Conservation (phyloP, 1,284 basidiomycete genomes). For the Trametes sp. region DNA sequence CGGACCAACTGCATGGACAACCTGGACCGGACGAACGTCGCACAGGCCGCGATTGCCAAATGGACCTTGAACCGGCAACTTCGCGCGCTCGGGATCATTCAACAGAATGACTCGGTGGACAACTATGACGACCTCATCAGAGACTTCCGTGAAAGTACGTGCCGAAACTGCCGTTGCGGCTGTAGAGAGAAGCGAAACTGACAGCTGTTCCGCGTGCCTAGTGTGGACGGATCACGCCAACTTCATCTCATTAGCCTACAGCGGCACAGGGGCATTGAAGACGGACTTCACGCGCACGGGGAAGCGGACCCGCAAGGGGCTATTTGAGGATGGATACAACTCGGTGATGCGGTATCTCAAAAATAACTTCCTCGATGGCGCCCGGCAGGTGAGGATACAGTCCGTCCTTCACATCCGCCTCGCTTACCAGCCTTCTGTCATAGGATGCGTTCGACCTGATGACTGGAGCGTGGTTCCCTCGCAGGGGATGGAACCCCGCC, state of each 20-base stretch:
- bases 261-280: slow-evolving; percentile 95
- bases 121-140: slow-evolving; percentile 81
- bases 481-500: slow-evolving; percentile 65
- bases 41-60: slow-evolving; percentile 89
- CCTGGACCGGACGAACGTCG: slow-evolving; percentile 96
- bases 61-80: slow-evolving; percentile 88
- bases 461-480: slow-evolving; percentile 89
- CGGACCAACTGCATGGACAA: slow-evolving; percentile 97
- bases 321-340: slow-evolving; percentile 89
- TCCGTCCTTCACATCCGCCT: slow-evolving; percentile 5
- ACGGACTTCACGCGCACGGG: slow-evolving; percentile 97
- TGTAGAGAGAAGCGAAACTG: background rate
- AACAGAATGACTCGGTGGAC: slow-evolving; percentile 75
- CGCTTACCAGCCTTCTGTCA: slow-evolving; percentile 17
- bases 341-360: slow-evolving; percentile 89
- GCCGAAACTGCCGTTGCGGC: slow-evolving; percentile 2
- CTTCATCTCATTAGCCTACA: slow-evolving; percentile 90
- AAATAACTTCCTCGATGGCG: slow-evolving; percentile 98
- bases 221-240: slow-evolving; percentile 99
- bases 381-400: slow-evolving; percentile 72
- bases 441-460: slow-evolving; percentile 95
- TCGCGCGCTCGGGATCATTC: slow-evolving; percentile 72
- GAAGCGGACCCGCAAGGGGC: slow-evolving; percentile 83
- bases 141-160: slow-evolving; percentile 89
- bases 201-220: slow-evolving; percentile 43